phyloP scores from a whole-genome alignment of 305 asterid species.

The Fraxinus xanthoxyloides region DNA sequence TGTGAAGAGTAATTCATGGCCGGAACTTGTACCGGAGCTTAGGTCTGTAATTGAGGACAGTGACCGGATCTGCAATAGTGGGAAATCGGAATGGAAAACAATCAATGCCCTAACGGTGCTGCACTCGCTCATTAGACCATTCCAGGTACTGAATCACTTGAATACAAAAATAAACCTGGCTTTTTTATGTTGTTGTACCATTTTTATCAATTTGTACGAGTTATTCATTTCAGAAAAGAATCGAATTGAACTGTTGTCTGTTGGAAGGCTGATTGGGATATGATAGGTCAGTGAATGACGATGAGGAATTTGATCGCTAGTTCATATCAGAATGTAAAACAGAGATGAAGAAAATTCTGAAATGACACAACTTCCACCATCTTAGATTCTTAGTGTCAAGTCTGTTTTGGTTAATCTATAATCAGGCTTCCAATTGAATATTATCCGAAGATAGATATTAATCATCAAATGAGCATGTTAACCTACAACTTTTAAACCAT shows the following conservation, averaged over 20 bases:
- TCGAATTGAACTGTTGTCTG: neutral
- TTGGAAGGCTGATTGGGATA: neutral
- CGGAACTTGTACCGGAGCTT: constrained; percentile 42
- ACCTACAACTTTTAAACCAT: neutral
- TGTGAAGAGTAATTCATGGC: constrained; percentile 39
- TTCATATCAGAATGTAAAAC: neutral
- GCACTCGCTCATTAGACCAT: constrained; percentile 44
- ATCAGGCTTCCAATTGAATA: neutral
- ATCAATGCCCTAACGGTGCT: constrained; percentile 36
- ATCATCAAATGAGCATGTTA: neutral
- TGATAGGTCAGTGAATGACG: neutral
- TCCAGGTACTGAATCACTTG: constrained; percentile 32
- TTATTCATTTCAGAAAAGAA: neutral
- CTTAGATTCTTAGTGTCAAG: neutral
- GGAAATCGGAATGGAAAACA: constrained; percentile 38
- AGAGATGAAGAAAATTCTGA: neutral
- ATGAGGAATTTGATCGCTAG: neutral
- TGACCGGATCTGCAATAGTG: constrained; percentile 24
- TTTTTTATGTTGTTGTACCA: neutral
- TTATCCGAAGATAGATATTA: neutral
- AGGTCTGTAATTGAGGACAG: constrained; percentile 30
- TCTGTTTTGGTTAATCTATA: neutral
- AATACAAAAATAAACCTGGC: neutral
- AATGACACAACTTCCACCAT: neutral
- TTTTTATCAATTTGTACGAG: neutral